phyloP scores from a whole-genome alignment of 768 basidiomycete genomes.

The Amanita molliuscula region DNA sequence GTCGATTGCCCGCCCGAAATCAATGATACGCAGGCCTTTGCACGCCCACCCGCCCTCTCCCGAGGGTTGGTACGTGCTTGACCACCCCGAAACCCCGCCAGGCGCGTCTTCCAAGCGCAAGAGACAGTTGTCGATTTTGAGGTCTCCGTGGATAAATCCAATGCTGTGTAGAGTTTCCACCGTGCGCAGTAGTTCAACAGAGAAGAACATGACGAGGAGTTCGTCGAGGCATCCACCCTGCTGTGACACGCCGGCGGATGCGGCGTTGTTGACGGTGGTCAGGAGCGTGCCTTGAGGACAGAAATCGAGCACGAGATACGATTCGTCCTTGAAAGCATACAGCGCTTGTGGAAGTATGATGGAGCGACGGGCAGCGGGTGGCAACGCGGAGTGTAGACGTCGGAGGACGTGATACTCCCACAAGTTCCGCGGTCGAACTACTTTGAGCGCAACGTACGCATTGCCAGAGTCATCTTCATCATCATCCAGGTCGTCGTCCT shows the following conservation, averaged over 20 bases:
- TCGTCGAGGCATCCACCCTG: constrained; percentile 83
- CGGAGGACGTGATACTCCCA: constrained; percentile 92
- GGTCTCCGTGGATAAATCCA: constrained; percentile 94
- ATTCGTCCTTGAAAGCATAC: constrained; percentile 84
- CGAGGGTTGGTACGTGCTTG: constrained; percentile 59
- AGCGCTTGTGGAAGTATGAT: constrained; percentile 71
- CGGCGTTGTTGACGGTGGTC: constrained; percentile 82
- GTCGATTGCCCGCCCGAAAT: constrained; percentile 96
- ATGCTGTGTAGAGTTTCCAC: constrained; percentile 72
- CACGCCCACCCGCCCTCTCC: constrained; percentile 79
- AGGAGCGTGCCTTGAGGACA: constrained; percentile 90
- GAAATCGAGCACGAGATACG: constrained; percentile 78
- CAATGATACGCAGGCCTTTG: constrained; percentile 90
- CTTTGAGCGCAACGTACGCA: constrained; percentile 75
- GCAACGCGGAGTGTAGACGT: constrained; percentile 62
- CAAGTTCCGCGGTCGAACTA: constrained; percentile 77
- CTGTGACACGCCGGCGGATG: constrained; percentile 63
- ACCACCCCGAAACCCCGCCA: constrained; percentile 61
- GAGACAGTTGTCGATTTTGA: constrained; percentile 99
- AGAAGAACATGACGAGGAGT: constrained; percentile 90
- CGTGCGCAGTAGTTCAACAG: constrained; percentile 76
- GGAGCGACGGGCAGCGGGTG: constrained; percentile 46
- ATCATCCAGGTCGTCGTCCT: constrained; percentile 44
- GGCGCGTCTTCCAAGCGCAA: constrained; percentile 80
- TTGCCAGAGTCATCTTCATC: constrained; percentile 43